Conservation (phyloP, 139 green algal genomes). For the Picochlorum sp. region DNA sequence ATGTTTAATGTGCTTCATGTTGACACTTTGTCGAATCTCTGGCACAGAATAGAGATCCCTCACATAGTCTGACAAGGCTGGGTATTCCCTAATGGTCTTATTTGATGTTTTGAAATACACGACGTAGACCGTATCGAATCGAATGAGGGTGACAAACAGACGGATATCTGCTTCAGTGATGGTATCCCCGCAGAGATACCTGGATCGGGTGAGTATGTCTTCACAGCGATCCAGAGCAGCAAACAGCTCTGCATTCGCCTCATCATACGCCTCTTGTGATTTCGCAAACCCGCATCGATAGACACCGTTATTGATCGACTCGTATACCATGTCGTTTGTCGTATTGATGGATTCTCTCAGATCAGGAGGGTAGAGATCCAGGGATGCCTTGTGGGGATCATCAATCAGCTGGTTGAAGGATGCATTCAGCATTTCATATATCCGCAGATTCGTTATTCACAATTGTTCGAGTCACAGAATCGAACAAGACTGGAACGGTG, state of each 20-base stretch:
- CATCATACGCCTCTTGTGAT: slow-evolving; percentile 45
- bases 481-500: slow-evolving; percentile 87
- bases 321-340: slow-evolving; percentile 80
- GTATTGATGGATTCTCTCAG: slow-evolving; percentile 63
- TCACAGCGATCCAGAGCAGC: slow-evolving; percentile 67
- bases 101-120: slow-evolving; percentile 96
- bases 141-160: slow-evolving; percentile 81
- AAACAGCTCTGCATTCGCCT: slow-evolving; percentile 61
- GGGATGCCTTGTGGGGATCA: slow-evolving; percentile 27
- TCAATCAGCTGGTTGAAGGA: slow-evolving; percentile 74
- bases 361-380: slow-evolving; percentile 74
- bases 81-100: slow-evolving; percentile 40
- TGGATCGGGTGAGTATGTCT: slow-evolving; percentile 60
- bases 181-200: slow-evolving; percentile 71
- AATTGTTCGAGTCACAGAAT: slow-evolving; percentile 81
- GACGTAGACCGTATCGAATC: slow-evolving; percentile 55
- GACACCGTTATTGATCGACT: slow-evolving; percentile 93
- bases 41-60: slow-evolving; percentile 73
- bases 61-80: slow-evolving; percentile 59
- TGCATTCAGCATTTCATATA: slow-evolving; percentile 91
- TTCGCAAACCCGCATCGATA: slow-evolving; percentile 91
- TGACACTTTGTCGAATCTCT: slow-evolving; percentile 49
- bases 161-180: slow-evolving; percentile 93
- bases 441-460: slow-evolving; percentile 95
- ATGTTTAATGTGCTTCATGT: slow-evolving; percentile 89